A percentile compares a stretch with the other conserved stretches of the same genome.
Evolutionary conservation across 1,284 basidiomycete species (phyloP).

Genomic region (Sporisorium exsertum): DNA sequence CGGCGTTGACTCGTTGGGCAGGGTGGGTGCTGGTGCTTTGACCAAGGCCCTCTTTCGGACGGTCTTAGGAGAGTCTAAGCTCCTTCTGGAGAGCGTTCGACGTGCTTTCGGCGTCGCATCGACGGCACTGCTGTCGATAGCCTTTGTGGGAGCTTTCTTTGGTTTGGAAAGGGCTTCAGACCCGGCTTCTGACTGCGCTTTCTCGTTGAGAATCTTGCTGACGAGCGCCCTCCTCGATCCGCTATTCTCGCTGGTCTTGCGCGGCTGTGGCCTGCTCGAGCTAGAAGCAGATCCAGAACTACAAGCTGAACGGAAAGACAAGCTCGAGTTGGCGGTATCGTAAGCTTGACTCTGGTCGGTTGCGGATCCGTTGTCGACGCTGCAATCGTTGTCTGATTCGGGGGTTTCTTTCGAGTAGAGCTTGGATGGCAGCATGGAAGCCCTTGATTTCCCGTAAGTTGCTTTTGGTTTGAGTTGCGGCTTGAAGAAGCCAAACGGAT

Average conservation of each 20-base stretch:
- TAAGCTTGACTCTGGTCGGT: slow-evolving; percentile 17
- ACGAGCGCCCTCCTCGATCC: slow-evolving; percentile 2
- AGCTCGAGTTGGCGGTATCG: slow-evolving; percentile 34
- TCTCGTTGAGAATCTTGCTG: slow-evolving; percentile 4
- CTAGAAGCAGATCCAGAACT: background rate
- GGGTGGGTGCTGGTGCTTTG: background rate
- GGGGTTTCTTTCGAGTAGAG: background rate
- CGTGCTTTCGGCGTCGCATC: slow-evolving; percentile 20
- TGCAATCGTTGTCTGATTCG: background rate
- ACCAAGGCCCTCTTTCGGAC: background rate
- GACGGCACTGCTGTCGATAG: background rate
- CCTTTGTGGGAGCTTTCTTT: background rate
- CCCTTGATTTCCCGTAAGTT: slow-evolving; percentile 27
- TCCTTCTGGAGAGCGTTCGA: background rate
- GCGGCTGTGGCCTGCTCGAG: background rate
- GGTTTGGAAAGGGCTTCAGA: background rate
- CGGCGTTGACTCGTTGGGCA: slow-evolving; percentile 28
- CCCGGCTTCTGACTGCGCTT: background rate
- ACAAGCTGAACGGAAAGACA: slow-evolving; percentile 29
- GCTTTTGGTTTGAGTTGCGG: slow-evolving; percentile 25
- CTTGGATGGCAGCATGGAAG: slow-evolving; percentile 13
- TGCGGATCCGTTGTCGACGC: background rate
- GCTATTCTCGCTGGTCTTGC: background rate
- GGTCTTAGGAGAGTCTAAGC: slow-evolving; percentile 9
- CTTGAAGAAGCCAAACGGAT: slow-evolving; percentile 45